These are phyloP conservation scores for Flaveria robusta DNA, from an alignment of 129 eudicot species.

Conservation along the genomic window DNA sequence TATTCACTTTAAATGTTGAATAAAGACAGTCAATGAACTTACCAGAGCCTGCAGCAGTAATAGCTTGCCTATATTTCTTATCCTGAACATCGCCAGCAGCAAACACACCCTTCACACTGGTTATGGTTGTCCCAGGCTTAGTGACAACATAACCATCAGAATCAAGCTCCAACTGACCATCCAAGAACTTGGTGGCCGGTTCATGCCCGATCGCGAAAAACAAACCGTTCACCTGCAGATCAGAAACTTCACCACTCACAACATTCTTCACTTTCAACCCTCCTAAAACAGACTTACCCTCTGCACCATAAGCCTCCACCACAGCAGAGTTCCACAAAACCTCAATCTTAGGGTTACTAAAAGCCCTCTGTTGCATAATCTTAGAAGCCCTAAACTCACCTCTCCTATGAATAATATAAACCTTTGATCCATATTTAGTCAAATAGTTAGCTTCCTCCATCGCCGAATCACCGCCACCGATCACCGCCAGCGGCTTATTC, in stretches of 20 bases:
- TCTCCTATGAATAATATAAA: too few species aligned
- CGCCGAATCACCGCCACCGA: conserved; percentile 38
- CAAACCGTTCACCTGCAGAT: too few species aligned
- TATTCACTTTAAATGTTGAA: neutral
- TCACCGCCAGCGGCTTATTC: conserved; percentile 46
- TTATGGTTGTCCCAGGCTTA: conserved; percentile 72
- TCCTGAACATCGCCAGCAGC: conserved; percentile 99
- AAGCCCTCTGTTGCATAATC: too few species aligned
- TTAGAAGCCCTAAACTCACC: too few species aligned
- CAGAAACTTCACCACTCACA: conserved; percentile 51
- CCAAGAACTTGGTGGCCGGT: too few species aligned
- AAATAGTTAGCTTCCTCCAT: conserved; percentile 10
- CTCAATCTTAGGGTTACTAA: too few species aligned
- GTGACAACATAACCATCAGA: conserved; percentile 27
- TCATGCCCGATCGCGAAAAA: too few species aligned
- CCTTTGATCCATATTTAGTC: too few species aligned
- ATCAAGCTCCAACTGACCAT: too few species aligned
- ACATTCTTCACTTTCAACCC: conserved; percentile 90
- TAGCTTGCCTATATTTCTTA: conserved; percentile 94
- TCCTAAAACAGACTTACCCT: conserved; percentile 51
- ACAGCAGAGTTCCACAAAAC: conserved; percentile 8
- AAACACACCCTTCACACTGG: conserved; percentile 90
- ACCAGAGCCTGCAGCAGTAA: conserved; percentile 98
- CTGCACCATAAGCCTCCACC: conserved; percentile 75
- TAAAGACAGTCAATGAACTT: conserved; percentile 13